Evolutionary conservation across 345 rosid species (phyloP).

Genomic region (Pistacia atlantica): DNA sequence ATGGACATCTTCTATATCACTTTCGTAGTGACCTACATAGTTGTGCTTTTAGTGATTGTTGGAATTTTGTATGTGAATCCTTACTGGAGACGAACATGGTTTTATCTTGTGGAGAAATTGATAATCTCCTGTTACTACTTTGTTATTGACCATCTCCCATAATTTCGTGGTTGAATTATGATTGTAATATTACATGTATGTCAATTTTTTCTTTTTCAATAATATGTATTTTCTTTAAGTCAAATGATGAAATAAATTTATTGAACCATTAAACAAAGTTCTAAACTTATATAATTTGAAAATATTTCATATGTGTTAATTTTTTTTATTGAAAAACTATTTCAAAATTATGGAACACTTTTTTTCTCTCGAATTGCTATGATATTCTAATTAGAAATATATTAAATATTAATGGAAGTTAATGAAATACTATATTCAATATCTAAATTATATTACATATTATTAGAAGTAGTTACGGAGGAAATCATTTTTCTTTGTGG

Average conservation of each 20-base stretch:
- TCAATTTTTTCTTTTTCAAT: no score
- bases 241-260: neutral
- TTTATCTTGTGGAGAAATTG: neutral
- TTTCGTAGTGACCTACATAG: neutral
- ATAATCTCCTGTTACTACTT: neutral
- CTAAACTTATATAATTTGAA: no score
- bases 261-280: no score
- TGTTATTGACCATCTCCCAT: neutral
- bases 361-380: no score
- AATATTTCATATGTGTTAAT: no score
- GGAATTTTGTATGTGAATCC: neutral
- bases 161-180: neutral
- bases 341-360: no score
- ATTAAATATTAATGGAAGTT: no score
- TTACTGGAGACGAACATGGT: neutral
- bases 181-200: neutral
- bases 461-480: neutral
- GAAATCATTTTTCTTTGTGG: neutral
- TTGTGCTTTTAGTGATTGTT: neutral
- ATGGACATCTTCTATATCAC: neutral
- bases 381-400: no score
- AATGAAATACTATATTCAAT: no score
- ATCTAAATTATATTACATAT: no score
- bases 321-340: no score
- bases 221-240: no score